Conservation (phyloP, 805 yeast genomes). For the Schwanniomyces sp. region DNA sequence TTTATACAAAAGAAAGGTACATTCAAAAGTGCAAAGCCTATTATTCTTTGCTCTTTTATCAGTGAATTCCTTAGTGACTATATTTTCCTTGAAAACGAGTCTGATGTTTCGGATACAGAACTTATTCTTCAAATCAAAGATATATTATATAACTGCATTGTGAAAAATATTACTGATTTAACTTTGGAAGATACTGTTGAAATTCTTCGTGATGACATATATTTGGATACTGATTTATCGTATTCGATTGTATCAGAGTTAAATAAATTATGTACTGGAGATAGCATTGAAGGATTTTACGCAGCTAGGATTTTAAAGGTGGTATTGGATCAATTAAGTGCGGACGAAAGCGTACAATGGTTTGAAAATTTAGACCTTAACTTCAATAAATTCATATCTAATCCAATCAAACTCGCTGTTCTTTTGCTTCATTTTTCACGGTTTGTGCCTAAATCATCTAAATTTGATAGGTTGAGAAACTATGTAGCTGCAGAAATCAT, state of each 20-base stretch:
- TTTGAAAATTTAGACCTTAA: constrained; percentile 26
- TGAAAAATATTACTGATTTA: not conserved
- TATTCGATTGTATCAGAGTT: not conserved
- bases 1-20: not conserved
- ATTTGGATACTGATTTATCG: not conserved
- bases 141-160: not conserved
- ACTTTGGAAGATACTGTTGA: not conserved
- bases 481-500: constrained; percentile 63
- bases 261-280: not conserved
- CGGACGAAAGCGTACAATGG: constrained; percentile 9
- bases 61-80: constrained; percentile 22
- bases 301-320: constrained; percentile 15
- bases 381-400: constrained; percentile 28
- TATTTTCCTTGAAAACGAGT: constrained; percentile 11
- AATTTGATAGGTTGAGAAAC: constrained; percentile 56
- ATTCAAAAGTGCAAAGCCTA: not conserved
- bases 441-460: constrained; percentile 32
- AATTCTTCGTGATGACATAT: not conserved
- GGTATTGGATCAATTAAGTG: constrained; percentile 14
- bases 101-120: not conserved
- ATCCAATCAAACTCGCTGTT: constrained; percentile 30
- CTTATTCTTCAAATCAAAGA: not conserved
- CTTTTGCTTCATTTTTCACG: constrained; percentile 32
- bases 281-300: constrained; percentile 12
- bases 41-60: constrained; percentile 8